These are phyloP conservation scores for Hygrophorus pudorinus DNA, from an alignment of 768 basidiomycete species.

Conservation along the genomic window DNA sequence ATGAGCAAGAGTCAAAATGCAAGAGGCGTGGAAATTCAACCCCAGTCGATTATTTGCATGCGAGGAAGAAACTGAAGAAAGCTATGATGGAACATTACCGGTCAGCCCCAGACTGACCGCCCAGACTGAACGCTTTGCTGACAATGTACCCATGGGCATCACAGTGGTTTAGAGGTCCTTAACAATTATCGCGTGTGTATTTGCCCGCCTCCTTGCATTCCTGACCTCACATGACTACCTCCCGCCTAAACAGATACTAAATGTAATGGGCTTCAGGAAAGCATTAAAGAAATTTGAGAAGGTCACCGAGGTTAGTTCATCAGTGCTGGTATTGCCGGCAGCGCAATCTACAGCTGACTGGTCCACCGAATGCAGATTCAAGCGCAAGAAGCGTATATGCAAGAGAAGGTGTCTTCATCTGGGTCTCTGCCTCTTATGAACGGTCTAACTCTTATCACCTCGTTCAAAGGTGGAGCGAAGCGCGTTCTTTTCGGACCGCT, in stretches of 20 bases:
- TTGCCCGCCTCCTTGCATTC: background rate
- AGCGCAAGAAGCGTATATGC: constrained; percentile 69
- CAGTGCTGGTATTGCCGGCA: background rate
- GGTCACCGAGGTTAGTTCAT: constrained; percentile 43
- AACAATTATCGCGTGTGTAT: constrained; percentile 78
- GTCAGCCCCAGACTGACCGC: constrained; percentile 23
- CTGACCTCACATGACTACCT: background rate
- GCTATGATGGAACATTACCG: constrained; percentile 81
- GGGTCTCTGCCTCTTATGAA: background rate
- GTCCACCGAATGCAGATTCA: constrained; percentile 38
- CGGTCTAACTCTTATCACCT: background rate
- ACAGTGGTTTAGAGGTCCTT: constrained; percentile 69
- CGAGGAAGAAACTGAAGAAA: constrained; percentile 78
- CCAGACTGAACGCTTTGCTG: background rate
- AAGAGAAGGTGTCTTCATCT: constrained; percentile 47
- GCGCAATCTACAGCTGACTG: background rate
- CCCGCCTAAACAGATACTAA: constrained; percentile 47
- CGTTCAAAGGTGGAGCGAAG: constrained; percentile 51
- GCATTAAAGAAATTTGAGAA: constrained; percentile 83
- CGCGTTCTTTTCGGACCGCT: constrained; percentile 53
- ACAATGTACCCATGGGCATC: background rate
- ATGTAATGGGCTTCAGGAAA: constrained; percentile 85
- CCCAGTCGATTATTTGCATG: constrained; percentile 76
- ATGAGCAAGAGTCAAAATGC: background rate
- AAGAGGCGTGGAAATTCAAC: no score